Conservation (phyloP, 202 grass and related monocot genomes). For the Saccharum hybrid region DNA sequence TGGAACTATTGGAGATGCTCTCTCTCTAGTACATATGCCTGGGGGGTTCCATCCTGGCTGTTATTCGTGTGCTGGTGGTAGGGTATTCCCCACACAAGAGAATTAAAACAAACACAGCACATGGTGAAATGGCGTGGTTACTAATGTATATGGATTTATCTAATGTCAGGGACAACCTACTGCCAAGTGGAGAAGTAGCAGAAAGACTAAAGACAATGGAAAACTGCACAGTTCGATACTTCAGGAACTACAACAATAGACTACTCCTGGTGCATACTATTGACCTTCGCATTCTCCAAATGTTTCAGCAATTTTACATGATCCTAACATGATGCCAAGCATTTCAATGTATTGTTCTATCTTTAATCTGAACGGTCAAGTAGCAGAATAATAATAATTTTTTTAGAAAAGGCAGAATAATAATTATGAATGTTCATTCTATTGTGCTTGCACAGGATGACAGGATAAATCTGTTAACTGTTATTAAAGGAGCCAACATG, state of each 20-base stretch:
- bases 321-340: neutral
- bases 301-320: neutral
- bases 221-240: slow-evolving; percentile 83
- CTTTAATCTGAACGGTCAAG: neutral
- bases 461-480: slow-evolving; percentile 70
- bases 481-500: slow-evolving; percentile 72
- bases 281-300: neutral
- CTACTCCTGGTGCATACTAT: slow-evolving; percentile 65
- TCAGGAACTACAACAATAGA: slow-evolving; percentile 68
- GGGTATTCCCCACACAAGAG: too few species aligned
- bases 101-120: too few species aligned
- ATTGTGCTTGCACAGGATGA: slow-evolving; percentile 63
- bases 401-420: too few species aligned
- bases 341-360: neutral
- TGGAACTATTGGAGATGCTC: too few species aligned
- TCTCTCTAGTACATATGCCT: too few species aligned
- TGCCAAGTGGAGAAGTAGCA: slow-evolving; percentile 79
- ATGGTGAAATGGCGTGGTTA: too few species aligned
- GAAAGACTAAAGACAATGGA: slow-evolving; percentile 70
- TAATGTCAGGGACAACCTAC: slow-evolving; percentile 71
- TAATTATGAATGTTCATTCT: neutral
- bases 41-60: too few species aligned
- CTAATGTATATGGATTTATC: slow-evolving; percentile 38
- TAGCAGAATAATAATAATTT: neutral
- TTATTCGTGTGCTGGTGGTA: too few species aligned